Evolutionary conservation across 2,329 filamentous ascomycete species (phyloP).

Genomic region (Raffaelea ambrosiae): DNA sequence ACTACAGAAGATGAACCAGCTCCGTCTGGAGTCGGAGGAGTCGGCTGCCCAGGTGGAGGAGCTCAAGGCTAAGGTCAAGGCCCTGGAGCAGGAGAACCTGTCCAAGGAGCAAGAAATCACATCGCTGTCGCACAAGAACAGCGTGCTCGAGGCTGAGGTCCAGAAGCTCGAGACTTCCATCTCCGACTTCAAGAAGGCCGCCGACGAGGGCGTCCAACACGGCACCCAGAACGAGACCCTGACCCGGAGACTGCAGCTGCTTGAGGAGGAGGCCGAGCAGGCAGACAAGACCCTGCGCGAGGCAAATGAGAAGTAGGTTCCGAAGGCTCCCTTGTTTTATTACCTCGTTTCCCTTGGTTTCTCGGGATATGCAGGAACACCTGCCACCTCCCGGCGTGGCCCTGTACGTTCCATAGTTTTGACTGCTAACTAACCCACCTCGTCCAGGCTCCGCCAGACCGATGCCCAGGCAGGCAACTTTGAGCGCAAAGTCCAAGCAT

Average conservation of each 20-base stretch:
- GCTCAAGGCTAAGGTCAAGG: constrained; percentile 78
- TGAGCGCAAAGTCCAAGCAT: constrained; percentile 97
- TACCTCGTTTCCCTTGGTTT: constrained; percentile 1
- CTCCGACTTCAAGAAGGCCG: constrained; percentile 80
- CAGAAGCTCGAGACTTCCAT: constrained; percentile 83
- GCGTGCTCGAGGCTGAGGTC: constrained; percentile 78
- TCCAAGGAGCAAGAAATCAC: constrained; percentile 98
- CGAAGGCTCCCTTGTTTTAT: too few species aligned
- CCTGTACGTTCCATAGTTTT: neutral
- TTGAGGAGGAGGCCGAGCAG: constrained; percentile 96
- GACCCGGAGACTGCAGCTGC: constrained; percentile 83
- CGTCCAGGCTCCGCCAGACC: constrained; percentile 89
- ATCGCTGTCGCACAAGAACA: constrained; percentile 92
- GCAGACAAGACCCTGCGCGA: constrained; percentile 94
- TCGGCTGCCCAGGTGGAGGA: constrained; percentile 75
- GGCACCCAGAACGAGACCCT: constrained; percentile 87
- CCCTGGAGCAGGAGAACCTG: constrained; percentile 87
- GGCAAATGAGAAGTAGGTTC: constrained; percentile 91
- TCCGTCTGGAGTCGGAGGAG: constrained; percentile 90
- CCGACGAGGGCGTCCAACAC: constrained; percentile 72
- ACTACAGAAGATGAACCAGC: constrained; percentile 80
- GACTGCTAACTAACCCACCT: neutral
- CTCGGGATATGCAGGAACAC: too few species aligned
- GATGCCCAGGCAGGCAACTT: constrained; percentile 99
- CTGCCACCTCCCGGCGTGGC: neutral